phyloP scores from a whole-genome alignment of 306 rosid species.

The Citrullus mucosospermus region DNA sequence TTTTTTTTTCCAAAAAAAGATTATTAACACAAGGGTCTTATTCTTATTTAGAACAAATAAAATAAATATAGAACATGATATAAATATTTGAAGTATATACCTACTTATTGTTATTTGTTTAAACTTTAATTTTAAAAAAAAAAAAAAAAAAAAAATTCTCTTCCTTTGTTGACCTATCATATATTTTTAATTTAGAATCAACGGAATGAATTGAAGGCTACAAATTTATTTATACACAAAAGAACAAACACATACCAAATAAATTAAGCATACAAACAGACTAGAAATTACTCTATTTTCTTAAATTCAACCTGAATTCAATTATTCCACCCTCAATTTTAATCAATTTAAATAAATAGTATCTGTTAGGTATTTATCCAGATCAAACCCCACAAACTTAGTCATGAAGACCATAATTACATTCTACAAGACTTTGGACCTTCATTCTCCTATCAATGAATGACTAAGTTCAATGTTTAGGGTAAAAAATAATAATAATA shows the following conservation, averaged over 20 bases:
- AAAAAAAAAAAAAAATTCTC: neutral
- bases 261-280: neutral
- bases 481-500: neutral
- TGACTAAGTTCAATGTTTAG: neutral
- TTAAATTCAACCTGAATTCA: neutral
- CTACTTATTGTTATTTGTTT: neutral
- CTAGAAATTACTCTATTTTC: neutral
- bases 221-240: neutral
- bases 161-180: neutral
- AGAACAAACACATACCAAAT: neutral
- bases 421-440: neutral
- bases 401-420: neutral
- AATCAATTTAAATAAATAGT: neutral
- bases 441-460: neutral
- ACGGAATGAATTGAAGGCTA: neutral
- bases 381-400: neutral
- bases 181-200: neutral
- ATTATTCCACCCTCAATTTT: neutral
- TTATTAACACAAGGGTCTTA: neutral
- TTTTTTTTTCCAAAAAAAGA: no score
- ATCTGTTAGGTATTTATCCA: neutral
- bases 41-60: neutral
- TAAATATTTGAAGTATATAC: neutral
- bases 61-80: neutral
- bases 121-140: neutral